phyloP scores from a whole-genome alignment of 169 alveolate genomes.

The Plasmodium vinckei region DNA sequence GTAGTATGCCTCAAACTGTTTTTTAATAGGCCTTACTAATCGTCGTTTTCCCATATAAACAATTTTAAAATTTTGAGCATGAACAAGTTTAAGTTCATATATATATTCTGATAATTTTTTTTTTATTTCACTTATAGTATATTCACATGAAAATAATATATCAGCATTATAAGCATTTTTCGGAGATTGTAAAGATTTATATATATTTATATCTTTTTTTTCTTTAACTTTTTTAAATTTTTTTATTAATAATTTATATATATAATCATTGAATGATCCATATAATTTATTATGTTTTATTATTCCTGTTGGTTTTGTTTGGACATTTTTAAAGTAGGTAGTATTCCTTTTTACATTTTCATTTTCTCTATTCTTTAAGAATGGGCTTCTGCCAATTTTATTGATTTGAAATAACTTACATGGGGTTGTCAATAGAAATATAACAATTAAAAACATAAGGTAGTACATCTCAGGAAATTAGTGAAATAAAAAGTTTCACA shows the following conservation, averaged over 20 bases:
- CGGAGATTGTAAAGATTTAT: constrained; percentile 25
- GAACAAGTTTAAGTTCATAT: constrained; percentile 29
- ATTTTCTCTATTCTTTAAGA: no score
- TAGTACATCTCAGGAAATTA: no score
- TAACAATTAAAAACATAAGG: no score
- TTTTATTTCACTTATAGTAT: constrained; percentile 32
- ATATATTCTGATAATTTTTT: constrained; percentile 38
- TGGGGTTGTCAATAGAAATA: no score
- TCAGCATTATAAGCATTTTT: constrained; percentile 40
- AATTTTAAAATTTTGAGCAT: constrained; percentile 14
- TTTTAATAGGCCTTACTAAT: constrained; percentile 46
- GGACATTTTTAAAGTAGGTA: not conserved
- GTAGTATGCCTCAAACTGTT: constrained; percentile 42
- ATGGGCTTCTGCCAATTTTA: no score
- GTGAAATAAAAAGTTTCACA: no score
- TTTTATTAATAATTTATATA: constrained; percentile 36
- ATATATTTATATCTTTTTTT: constrained; percentile 11
- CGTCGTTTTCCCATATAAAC: constrained; percentile 41
- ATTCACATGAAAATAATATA: constrained; percentile 34
- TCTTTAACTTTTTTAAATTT: constrained; percentile 27
- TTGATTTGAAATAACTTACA: no score
- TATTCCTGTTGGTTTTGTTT: not conserved
- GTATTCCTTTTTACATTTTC: not conserved
- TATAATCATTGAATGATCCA: constrained; percentile 63
- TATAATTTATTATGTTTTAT: not conserved